A percentile compares a stretch with the other conserved stretches of the same genome.
Conservation (phyloP, 2,329 filamentous ascomycete genomes). For the Hypoxylon sp. region DNA sequence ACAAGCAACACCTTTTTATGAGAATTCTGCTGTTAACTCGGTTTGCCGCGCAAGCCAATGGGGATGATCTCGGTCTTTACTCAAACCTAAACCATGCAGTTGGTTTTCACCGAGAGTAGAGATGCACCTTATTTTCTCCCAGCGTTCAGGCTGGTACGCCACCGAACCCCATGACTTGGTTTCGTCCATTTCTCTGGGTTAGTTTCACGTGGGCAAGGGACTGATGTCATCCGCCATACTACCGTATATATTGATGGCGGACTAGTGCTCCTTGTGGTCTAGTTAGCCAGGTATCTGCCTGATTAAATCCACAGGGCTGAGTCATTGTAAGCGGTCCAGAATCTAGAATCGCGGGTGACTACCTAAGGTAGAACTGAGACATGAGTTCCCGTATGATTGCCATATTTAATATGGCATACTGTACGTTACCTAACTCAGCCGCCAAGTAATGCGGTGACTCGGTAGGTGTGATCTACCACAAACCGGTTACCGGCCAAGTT, state of each 20-base stretch:
- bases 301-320: neutral
- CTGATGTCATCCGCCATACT: slow-evolving; percentile 13
- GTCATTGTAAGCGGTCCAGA: neutral
- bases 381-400: neutral
- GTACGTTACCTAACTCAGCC: neutral
- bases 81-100: neutral
- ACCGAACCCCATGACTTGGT: neutral
- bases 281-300: slow-evolving; percentile 1
- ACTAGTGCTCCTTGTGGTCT: slow-evolving; percentile 14
- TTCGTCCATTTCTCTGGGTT: neutral
- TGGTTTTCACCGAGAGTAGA: neutral
- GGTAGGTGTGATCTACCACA: neutral
- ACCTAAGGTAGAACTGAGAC: neutral
- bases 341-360: neutral
- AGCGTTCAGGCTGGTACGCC: neutral
- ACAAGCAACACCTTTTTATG: neutral
- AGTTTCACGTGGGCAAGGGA: slow-evolving; percentile 1
- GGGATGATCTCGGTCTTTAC: neutral
- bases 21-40: neutral
- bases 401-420: neutral
- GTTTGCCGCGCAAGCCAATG: slow-evolving; percentile 14
- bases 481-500: neutral
- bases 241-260: neutral
- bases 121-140: slow-evolving; percentile 1
- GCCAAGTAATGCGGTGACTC: neutral